These are phyloP conservation scores for Dictyophora rubrovolvata DNA, from an alignment of 768 basidiomycete species.

Conservation along the genomic window DNA sequence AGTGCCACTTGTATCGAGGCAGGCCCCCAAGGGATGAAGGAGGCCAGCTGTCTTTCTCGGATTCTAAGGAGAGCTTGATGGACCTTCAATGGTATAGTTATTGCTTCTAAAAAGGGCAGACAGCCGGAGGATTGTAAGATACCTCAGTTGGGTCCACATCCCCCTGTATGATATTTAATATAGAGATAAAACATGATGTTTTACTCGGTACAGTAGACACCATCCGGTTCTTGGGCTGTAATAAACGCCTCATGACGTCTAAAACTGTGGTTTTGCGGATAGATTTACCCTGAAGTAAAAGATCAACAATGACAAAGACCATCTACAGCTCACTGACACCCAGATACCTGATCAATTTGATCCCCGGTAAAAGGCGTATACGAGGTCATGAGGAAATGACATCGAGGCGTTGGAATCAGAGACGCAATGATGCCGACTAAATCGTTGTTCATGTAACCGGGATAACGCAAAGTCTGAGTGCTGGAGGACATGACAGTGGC, in stretches of 20 bases:
- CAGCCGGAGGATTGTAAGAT: conserved; percentile 5
- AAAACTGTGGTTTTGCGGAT: conserved; percentile 94
- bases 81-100: conserved; percentile 40
- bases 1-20: conserved; percentile 96
- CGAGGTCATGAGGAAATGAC: conserved; percentile 97
- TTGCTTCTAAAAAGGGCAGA: neutral
- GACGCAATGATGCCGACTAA: conserved; percentile 95
- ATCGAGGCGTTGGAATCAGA: conserved; percentile 92
- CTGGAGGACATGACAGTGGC: conserved; percentile 97
- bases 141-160: conserved; percentile 98
- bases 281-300: conserved; percentile 66
- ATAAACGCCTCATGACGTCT: conserved; percentile 94
- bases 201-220: conserved; percentile 90
- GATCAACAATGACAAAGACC: neutral
- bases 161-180: conserved; percentile 96
- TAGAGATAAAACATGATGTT: conserved; percentile 93
- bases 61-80: conserved; percentile 96
- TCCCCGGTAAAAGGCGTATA: conserved; percentile 98
- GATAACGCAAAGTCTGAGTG: conserved; percentile 93
- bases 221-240: conserved; percentile 98
- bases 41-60: conserved; percentile 90
- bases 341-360: conserved; percentile 79
- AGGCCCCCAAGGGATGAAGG: conserved; percentile 99
- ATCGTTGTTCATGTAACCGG: conserved; percentile 99
- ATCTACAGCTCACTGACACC: conserved; percentile 10